phyloP scores from a whole-genome alignment of 2,329 filamentous ascomycete genomes.

The Cordyceps cateniannulata region DNA sequence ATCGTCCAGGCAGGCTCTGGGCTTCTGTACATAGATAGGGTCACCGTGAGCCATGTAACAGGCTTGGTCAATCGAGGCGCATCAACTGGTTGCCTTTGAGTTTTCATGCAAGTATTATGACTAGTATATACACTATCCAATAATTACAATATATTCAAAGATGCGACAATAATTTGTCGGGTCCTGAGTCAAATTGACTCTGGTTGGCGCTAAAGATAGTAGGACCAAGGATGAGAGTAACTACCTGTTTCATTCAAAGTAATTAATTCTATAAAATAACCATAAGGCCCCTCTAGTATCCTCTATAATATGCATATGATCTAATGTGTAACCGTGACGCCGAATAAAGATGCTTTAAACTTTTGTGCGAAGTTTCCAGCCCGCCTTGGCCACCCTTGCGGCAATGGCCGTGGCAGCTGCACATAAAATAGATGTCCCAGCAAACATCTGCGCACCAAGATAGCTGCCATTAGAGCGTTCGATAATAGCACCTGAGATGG shows the following conservation, averaged over 20 bases:
- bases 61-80: background rate
- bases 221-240: background rate
- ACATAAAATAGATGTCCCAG: slow-evolving; percentile 47
- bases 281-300: background rate
- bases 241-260: background rate
- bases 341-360: background rate
- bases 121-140: background rate
- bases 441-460: slow-evolving; percentile 35
- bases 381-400: slow-evolving; percentile 35
- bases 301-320: background rate
- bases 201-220: no score
- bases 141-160: no score
- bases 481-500: slow-evolving; percentile 20
- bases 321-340: background rate
- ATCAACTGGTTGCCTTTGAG: slow-evolving; percentile 3
- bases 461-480: slow-evolving; percentile 13
- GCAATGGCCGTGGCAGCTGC: slow-evolving; percentile 42
- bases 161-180: no score
- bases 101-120: background rate
- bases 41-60: background rate
- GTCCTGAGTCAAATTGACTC: no score
- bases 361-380: slow-evolving; percentile 5
- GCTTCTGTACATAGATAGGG: slow-evolving; percentile 1
- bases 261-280: no score
- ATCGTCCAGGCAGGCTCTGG: background rate